Evolutionary conservation across 148 eudicot genomes (phyloP), one percentile per base, ranked within the genome.

Genomic region (Rhododendron simsii): DNA sequence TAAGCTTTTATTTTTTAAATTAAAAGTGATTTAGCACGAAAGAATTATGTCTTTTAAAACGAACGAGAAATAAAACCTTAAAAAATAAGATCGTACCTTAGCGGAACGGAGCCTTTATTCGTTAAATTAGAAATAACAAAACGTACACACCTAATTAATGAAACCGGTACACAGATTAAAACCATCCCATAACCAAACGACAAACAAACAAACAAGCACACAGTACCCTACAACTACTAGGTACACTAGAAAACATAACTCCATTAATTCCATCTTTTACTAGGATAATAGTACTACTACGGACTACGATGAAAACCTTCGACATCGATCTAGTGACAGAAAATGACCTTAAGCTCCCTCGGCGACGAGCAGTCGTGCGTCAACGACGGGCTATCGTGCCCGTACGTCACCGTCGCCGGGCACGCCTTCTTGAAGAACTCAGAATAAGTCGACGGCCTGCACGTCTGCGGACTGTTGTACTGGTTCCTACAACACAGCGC

Each of bases 311-410:
- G 61, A 55, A 55, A 55, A 3, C 69, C 69, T 61, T 61, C 67
- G 9, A 23, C n/a, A 5, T 61, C 30, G 45, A 41, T 41, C 81
- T 90, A 95, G 80, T 97, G 99, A 80, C 99, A 97, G 99, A 97
- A 97, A 48, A 97, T 97, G 85, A 97, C 95, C 89, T 97, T 97
- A 8, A 97, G 95, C 91, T 97, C 98, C n/a, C 93, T 90, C 2
- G 98, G 98, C 4, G 98, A 84, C n/a, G 94, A 90, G 90, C 98
- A 97, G 59, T 97, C 93, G 79, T 97, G 98, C 89, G 87, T 92
- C 16, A 97, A 93, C 18, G 98, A 93, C n/a, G 99, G 99, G 48
- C 84, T 90, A 79, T 97, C 99, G 87, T 97, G 98, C 11, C 98
- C 99, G 78, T 93, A 93, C 14, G 99, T 94, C 53, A 91, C 89